phyloP scores from a whole-genome alignment of 108 stramenopile genomes.

The Asterionellopsis glacialis region DNA sequence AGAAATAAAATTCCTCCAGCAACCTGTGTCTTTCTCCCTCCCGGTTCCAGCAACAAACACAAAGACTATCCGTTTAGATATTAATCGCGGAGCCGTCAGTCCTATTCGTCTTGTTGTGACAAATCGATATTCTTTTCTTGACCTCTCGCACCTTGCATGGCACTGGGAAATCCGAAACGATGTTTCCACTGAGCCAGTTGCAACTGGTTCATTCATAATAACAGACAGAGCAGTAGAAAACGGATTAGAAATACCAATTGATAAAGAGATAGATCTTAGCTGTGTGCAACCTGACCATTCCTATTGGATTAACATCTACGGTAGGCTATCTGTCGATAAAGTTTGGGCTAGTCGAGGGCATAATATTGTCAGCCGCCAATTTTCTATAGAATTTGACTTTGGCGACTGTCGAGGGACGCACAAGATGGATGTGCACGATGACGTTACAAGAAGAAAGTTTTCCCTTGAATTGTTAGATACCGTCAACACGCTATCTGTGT shows the following conservation, averaged over 20 bases:
- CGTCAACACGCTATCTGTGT: not conserved
- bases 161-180: conserved; percentile 28
- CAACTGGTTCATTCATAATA: conserved; percentile 7
- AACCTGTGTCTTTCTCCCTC: conserved; percentile 52
- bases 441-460: too few species aligned
- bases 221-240: not conserved
- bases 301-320: conserved; percentile 33
- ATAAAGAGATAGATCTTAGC: not conserved
- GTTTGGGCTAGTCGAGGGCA: conserved; percentile 45
- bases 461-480: not conserved
- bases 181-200: conserved; percentile 9
- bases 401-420: too few species aligned
- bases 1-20: conserved; percentile 85
- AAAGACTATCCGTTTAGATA: not conserved
- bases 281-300: not conserved
- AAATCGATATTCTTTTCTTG: conserved; percentile 46
- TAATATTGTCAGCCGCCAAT: conserved; percentile 34
- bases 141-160: conserved; percentile 41
- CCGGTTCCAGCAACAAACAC: not conserved
- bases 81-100: not conserved
- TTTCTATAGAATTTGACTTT: conserved; percentile 20
- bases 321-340: conserved; percentile 6
- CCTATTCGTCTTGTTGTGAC: conserved; percentile 8
- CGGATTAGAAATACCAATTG: not conserved
- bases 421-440: too few species aligned